phyloP scores from a whole-genome alignment of 73 alveolate species.

The Paramecium tetraurelia region DNA sequence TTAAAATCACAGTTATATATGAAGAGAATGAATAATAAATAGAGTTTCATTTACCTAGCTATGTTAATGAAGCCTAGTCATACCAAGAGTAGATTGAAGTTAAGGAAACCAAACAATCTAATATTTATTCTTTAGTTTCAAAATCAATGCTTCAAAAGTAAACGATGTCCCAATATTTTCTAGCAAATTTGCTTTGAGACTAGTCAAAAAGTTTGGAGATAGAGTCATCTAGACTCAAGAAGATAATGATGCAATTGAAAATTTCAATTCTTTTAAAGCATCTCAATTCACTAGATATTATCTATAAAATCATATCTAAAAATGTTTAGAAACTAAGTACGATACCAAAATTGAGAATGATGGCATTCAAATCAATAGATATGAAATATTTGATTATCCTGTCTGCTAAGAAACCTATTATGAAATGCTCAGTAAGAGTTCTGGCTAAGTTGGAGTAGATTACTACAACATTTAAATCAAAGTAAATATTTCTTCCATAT shows the following conservation, averaged over 20 bases:
- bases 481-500: neutral
- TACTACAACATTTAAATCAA: neutral
- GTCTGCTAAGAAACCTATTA: neutral
- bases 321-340: neutral
- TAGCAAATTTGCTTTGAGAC: slow-evolving; percentile 3
- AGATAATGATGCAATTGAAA: neutral
- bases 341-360: neutral
- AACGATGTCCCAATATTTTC: neutral
- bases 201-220: neutral
- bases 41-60: neutral
- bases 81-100: neutral
- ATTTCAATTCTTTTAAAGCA: neutral
- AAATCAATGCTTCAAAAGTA: slow-evolving; percentile 5
- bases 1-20: neutral
- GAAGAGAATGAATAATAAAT: neutral
- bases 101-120: neutral
- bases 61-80: neutral
- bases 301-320: neutral
- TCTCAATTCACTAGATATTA: neutral
- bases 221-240: neutral
- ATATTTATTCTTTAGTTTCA: neutral
- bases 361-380: neutral
- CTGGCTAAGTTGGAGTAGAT: neutral
- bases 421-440: neutral
- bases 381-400: neutral